Conservation (phyloP, 805 yeast species). For the Candida sithepensis region DNA sequence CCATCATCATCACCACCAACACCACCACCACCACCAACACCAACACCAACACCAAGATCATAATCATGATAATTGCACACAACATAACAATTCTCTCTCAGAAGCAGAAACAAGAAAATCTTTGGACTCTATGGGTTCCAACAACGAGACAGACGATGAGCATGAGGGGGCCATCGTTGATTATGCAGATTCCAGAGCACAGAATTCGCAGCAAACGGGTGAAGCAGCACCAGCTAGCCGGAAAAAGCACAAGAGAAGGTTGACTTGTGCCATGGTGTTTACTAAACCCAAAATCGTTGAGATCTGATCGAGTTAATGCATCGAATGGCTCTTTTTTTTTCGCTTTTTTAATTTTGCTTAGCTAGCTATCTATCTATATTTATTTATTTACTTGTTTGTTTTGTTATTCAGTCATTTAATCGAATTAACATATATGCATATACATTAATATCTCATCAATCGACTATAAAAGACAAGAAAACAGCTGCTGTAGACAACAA, state of each 20-base stretch:
- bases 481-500: no score
- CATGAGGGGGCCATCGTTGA: not conserved
- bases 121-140: not conserved
- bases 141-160: not conserved
- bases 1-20: no score
- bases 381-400: not conserved
- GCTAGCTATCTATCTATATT: not conserved
- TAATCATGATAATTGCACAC: conserved; percentile 3
- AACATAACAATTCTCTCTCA: not conserved
- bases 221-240: not conserved
- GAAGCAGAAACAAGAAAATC: not conserved
- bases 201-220: not conserved
- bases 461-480: no score
- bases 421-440: no score
- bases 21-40: not conserved
- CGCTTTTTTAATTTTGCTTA: not conserved
- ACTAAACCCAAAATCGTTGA: conserved; percentile 35
- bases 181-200: not conserved
- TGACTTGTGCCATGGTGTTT: conserved; percentile 46
- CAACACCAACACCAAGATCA: conserved; percentile 5
- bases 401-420: no score
- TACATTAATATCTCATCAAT: no score
- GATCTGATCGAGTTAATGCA: conserved; percentile 6
- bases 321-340: not conserved
- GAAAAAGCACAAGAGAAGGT: conserved; percentile 36